These are phyloP conservation scores for Aspergillus coremiiformis DNA, from an alignment of 495 filamentous ascomycete genomes.

Conservation along the genomic window DNA sequence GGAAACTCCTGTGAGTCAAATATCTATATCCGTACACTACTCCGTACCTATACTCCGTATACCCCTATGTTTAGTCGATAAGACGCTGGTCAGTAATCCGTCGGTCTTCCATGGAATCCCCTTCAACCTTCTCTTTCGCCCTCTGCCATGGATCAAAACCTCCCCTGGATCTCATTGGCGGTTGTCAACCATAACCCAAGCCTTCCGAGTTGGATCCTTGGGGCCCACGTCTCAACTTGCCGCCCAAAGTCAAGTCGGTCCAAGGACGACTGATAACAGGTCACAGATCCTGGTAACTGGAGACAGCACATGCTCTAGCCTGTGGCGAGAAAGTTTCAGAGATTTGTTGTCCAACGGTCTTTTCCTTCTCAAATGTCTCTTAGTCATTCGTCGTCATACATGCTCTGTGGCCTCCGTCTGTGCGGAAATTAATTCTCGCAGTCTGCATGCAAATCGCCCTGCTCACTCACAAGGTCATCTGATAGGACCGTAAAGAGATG, in stretches of 20 bases:
- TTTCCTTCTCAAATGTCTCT: no score
- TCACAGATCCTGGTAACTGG: no score
- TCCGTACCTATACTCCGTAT: no score
- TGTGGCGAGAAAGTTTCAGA: background rate
- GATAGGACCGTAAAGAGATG: no score
- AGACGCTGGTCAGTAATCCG: no score
- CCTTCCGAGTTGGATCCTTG: background rate
- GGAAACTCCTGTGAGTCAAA: no score
- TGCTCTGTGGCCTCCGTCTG: background rate
- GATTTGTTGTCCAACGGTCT: background rate
- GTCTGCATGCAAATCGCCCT: background rate
- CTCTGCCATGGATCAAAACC: background rate
- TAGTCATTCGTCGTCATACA: background rate
- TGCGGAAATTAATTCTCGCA: background rate
- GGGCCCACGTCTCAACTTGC: background rate
- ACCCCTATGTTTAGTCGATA: no score
- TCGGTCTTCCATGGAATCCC: background rate
- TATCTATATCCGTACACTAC: no score
- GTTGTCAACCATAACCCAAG: background rate
- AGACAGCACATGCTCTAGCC: background rate
- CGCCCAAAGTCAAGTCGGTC: background rate
- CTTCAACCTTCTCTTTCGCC: background rate
- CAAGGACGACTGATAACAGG: background rate
- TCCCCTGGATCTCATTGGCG: background rate
- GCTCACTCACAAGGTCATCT: no score